Percentiles rank a stretch among this genome's conserved stretches.
These are phyloP conservation scores for Ettlia oleoabundans DNA, from an alignment of 139 green algal species.

Conservation along the genomic window DNA sequence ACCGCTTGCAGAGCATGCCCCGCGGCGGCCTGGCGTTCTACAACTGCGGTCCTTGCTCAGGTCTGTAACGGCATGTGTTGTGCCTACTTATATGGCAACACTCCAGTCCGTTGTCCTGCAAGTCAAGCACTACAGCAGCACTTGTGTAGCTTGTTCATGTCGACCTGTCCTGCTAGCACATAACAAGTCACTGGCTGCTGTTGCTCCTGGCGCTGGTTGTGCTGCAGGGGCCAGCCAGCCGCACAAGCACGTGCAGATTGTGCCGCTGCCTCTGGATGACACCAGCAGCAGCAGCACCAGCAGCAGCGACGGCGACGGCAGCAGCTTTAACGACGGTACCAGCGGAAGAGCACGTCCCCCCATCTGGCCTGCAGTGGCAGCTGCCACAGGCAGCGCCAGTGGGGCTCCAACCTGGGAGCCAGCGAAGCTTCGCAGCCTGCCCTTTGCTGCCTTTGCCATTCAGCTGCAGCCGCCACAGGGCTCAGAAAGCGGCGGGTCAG, in stretches of 20 bases:
- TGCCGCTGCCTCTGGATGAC: conserved; percentile 52
- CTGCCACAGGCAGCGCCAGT: neutral
- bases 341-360: neutral
- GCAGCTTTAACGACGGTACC: too few relatives aligned
- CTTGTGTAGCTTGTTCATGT: too few relatives aligned
- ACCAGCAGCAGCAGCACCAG: neutral
- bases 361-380: conserved; percentile 11
- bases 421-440: conserved; percentile 39
- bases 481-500: neutral
- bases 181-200: too few relatives aligned
- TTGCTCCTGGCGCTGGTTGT: too few relatives aligned
- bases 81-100: neutral
- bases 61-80: neutral
- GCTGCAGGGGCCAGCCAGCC: conserved; percentile 73
- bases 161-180: too few relatives aligned
- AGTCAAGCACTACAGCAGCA: too few relatives aligned
- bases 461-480: neutral
- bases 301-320: neutral
- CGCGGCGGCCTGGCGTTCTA: conserved; percentile 81
- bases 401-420: neutral
- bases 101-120: neutral
- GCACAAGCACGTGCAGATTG: conserved; percentile 88
- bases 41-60: conserved; percentile 78
- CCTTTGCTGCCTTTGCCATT: conserved; percentile 45
- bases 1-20: conserved; percentile 64